phyloP scores from a whole-genome alignment of 1,139 yeast genomes.

The Diutina rugosa region DNA sequence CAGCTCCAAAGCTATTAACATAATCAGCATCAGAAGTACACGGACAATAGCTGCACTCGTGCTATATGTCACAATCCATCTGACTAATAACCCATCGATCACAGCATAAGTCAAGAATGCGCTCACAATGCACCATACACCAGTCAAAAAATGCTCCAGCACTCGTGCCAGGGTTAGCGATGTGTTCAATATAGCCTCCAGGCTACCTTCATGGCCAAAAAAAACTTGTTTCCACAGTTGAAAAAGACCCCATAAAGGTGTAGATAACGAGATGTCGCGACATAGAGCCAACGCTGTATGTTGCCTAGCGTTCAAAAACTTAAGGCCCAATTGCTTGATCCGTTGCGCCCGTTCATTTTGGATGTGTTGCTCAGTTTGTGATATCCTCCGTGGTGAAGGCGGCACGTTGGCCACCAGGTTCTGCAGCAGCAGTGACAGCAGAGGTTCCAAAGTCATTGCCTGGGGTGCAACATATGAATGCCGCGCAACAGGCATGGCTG shows the following conservation, averaged over 20 bases:
- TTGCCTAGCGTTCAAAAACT: slow-evolving; percentile 60
- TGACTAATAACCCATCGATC: slow-evolving; percentile 76
- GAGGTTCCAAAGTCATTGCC: neutral
- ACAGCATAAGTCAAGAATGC: slow-evolving; percentile 77
- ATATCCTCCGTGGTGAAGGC: neutral
- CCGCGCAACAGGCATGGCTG: neutral
- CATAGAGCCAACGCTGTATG: slow-evolving; percentile 64
- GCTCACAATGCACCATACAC: slow-evolving; percentile 76
- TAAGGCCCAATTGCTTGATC: slow-evolving; percentile 44
- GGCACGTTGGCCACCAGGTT: neutral
- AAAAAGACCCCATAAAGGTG: slow-evolving; percentile 45
- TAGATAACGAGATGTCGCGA: slow-evolving; percentile 59
- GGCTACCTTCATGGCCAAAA: slow-evolving; percentile 9
- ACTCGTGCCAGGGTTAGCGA: slow-evolving; percentile 41
- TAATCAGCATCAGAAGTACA: slow-evolving; percentile 68
- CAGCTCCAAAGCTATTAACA: slow-evolving; percentile 60
- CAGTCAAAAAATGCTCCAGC: slow-evolving; percentile 60
- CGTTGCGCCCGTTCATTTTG: neutral
- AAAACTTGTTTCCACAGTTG: slow-evolving; percentile 37
- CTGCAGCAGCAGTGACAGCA: slow-evolving; percentile 2
- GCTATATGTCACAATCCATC: slow-evolving; percentile 89
- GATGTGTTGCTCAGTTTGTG: neutral
- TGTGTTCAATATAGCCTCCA: neutral
- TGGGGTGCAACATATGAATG: neutral
- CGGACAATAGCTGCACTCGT: slow-evolving; percentile 81